phyloP scores from a whole-genome alignment of 805 yeast genomes.

The Schwanniomyces sp. region DNA sequence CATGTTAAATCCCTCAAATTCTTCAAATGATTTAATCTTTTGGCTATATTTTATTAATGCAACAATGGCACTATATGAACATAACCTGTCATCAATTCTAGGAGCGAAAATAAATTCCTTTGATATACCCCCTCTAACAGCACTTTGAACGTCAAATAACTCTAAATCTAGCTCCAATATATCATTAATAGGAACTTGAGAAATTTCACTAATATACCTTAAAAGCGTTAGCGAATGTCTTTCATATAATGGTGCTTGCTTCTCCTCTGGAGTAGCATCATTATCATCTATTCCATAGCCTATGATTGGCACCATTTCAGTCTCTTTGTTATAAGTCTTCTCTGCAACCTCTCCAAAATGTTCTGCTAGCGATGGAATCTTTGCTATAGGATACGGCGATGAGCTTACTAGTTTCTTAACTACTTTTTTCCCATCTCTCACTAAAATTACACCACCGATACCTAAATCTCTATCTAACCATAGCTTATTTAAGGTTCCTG shows the following conservation, averaged over 20 bases:
- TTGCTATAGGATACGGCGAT: conserved; percentile 70
- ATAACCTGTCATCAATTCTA: conserved; percentile 80
- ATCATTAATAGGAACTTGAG: conserved; percentile 59
- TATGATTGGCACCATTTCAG: conserved; percentile 74
- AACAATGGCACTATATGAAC: conserved; percentile 69
- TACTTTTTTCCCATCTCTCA: conserved; percentile 39
- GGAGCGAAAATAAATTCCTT: conserved; percentile 80
- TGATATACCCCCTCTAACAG: conserved; percentile 73
- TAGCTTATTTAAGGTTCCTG: conserved; percentile 61
- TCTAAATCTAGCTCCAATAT: conserved; percentile 74
- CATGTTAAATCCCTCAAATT: conserved; percentile 27
- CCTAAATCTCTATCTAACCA: conserved; percentile 91
- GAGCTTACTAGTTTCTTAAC: conserved; percentile 51
- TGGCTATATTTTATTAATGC: conserved; percentile 46
- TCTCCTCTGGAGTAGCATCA: conserved; percentile 57
- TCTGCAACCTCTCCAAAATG: conserved; percentile 74
- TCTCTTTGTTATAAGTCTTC: conserved; percentile 76
- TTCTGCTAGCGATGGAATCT: conserved; percentile 82
- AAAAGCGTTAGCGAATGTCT: conserved; percentile 67
- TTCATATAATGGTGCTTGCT: conserved; percentile 62
- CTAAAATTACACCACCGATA: conserved; percentile 73
- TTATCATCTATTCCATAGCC: conserved; percentile 48
- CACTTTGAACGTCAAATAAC: conserved; percentile 78
- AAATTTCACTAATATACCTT: conserved; percentile 65
- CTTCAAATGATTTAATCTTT: conserved; percentile 11